Evolutionary conservation across 2,329 filamentous ascomycete species (phyloP), one percentile per base, ranked within the genome.

Genomic region (Fusarium sp.): DNA sequence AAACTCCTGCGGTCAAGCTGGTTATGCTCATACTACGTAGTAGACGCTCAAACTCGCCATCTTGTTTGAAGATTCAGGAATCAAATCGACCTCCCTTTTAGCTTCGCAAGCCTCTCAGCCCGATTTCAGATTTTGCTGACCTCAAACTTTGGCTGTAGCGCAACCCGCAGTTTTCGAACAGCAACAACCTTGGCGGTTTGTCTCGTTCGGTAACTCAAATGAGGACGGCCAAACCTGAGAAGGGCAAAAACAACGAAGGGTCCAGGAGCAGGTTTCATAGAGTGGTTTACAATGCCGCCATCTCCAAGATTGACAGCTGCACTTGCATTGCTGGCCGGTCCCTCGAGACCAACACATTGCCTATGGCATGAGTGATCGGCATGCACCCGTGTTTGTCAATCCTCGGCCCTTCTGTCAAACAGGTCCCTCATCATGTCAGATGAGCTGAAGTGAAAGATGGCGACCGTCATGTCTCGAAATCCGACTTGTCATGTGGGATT

Each of bases 401-500:
- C 27, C 56, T 27, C 57, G 57, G 27, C 31, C 27, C 57, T 40
- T 42, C 37, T 42, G 13, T 22, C 22, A 18, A 42, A 7, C 18
- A 42, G 11, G 35, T 29, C 37, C 35, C 20, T 37, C 18, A 31
- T 34, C 18, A 24, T 47, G 35, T 10, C 40, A 35, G 42, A 35
- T 62, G 37, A 18, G 45, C n/a, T 45, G 20, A 60, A 18, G 42
- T 18, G 29, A n/a, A 27, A 35, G 50, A 22, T 47, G 27, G 31
- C 27, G 11, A 54, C 59, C 38, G 24, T 9, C 27, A 56, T 54
- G 35, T 37, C 56, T 40, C 22, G 22, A 38, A n/a, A 57, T 62
- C 24, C 31, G 52, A 57, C 52, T 68, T 50, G 42, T 58, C 64
- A 64, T 56, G 22, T 50, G n/a, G 22, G 22, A 42, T 58, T 59